Evolutionary conservation across 2,329 filamentous ascomycete species (phyloP).

Genomic region (Chaetomium sp.): DNA sequence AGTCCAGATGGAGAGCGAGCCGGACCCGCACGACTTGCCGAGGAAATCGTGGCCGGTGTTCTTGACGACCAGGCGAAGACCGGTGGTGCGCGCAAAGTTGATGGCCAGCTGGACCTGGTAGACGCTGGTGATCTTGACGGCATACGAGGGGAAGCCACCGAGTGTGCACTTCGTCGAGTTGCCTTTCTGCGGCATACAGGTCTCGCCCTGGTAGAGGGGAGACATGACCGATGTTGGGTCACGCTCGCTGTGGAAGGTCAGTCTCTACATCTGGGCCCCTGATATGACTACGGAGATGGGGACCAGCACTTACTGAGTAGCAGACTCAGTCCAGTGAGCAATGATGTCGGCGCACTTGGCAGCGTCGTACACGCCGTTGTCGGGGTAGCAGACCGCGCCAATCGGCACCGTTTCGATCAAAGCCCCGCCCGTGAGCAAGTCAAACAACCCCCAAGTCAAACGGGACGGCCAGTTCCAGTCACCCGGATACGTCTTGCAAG

Average conservation of each 20-base stretch:
- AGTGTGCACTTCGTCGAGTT: conserved; percentile 25
- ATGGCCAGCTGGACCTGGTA: conserved; percentile 35
- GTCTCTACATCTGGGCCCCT: no score
- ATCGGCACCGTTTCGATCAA: conserved; percentile 31
- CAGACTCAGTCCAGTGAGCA: conserved; percentile 21
- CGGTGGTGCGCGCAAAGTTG: conserved; percentile 36
- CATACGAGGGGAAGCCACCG: conserved; percentile 34
- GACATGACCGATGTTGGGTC: conserved; percentile 29
- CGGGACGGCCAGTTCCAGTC: conserved; percentile 27
- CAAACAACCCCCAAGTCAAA: conserved; percentile 27
- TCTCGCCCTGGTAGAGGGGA: conserved; percentile 29
- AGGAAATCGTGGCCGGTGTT: conserved; percentile 50
- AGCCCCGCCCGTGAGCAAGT: conserved; percentile 24
- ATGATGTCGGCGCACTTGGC: conserved; percentile 28
- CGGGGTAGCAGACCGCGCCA: conserved; percentile 30
- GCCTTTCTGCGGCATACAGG: conserved; percentile 28
- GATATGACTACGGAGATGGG: no score
- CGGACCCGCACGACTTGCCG: conserved; percentile 32
- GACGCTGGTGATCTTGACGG: conserved; percentile 33
- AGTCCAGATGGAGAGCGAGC: conserved; percentile 29
- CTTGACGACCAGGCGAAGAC: conserved; percentile 35
- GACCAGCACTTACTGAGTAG: conserved; percentile 11
- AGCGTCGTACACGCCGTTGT: conserved; percentile 25
- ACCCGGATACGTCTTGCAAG: conserved; percentile 27
- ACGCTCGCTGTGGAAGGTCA: not conserved